A percentile compares a stretch with the other conserved stretches of the same genome.
Evolutionary conservation across 2,329 filamentous ascomycete species (phyloP).

Genomic region (Aspergillus piperis): DNA sequence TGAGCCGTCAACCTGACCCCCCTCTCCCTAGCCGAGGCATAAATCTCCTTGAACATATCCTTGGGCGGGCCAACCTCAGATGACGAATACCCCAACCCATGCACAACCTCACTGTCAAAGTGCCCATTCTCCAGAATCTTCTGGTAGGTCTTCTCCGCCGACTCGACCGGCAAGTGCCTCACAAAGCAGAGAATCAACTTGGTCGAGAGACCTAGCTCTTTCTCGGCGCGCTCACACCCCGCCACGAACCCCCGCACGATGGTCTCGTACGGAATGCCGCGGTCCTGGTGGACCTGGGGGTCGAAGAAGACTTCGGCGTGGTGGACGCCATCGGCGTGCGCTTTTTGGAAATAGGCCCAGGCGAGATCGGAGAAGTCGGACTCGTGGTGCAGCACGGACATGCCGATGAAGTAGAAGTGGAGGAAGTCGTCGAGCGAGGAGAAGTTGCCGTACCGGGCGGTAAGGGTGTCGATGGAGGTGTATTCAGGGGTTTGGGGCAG

Average conservation of each 20-base stretch:
- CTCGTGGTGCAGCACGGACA: conserved; percentile 65
- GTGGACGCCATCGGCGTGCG: conserved; percentile 64
- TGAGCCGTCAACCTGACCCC: conserved; percentile 69
- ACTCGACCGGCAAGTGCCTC: conserved; percentile 64
- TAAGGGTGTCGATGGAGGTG: conserved; percentile 59
- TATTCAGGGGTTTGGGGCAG: conserved; percentile 63
- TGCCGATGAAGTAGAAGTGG: conserved; percentile 75
- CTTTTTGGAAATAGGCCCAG: conserved; percentile 69
- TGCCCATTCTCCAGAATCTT: conserved; percentile 43
- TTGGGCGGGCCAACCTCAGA: conserved; percentile 59
- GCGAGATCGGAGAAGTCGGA: conserved; percentile 73
- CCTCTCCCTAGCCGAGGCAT: conserved; percentile 53
- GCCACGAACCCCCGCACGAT: conserved; percentile 64
- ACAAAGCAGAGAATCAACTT: conserved; percentile 72
- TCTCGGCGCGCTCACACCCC: conserved; percentile 62
- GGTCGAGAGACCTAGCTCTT: conserved; percentile 65
- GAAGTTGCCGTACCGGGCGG: conserved; percentile 66
- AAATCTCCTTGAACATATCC: conserved; percentile 63
- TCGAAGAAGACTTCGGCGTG: conserved; percentile 83
- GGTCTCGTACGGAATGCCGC: conserved; percentile 64
- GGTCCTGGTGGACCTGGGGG: conserved; percentile 69
- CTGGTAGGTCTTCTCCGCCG: conserved; percentile 50
- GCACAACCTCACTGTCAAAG: conserved; percentile 55
- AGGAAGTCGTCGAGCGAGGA: conserved; percentile 75
- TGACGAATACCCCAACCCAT: conserved; percentile 69